Conservation (phyloP, 2,329 filamentous ascomycete species). For the Talaromyces verruculosus region DNA sequence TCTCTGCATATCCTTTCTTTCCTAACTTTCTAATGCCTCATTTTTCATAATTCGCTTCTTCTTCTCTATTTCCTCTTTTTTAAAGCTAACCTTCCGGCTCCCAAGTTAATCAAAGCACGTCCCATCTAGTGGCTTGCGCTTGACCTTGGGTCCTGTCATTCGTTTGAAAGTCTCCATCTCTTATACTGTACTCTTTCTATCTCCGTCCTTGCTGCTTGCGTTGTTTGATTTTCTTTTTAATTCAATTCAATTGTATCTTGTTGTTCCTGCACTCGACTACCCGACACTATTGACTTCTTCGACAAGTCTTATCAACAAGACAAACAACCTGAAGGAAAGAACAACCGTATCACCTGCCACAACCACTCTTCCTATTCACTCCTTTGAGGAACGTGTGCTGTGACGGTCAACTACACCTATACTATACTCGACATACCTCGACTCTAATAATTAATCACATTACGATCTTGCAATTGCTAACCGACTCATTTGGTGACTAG, state of each 20-base stretch:
- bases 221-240: conserved; percentile 5
- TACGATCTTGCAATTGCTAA: neutral
- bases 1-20: conserved; percentile 36
- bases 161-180: conserved; percentile 27
- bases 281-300: neutral
- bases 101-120: conserved; percentile 25
- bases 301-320: neutral
- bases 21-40: conserved; percentile 30
- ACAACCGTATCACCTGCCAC: neutral
- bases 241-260: conserved; percentile 3
- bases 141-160: conserved; percentile 39
- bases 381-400: conserved; percentile 14
- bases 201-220: conserved; percentile 11
- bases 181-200: conserved; percentile 9
- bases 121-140: conserved; percentile 27
- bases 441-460: conserved; percentile 21
- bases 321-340: neutral
- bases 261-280: neutral
- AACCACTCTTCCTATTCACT: conserved; percentile 12
- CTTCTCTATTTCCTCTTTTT: conserved; percentile 31
- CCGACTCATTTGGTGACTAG: conserved; percentile 13
- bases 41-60: conserved; percentile 31
- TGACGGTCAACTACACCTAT: neutral
- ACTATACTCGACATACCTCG: conserved; percentile 5
- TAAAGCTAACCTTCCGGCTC: conserved; percentile 29